These are phyloP conservation scores for Sistotremastrum niveocremeum DNA, from an alignment of 768 basidiomycete genomes.

Conservation along the genomic window DNA sequence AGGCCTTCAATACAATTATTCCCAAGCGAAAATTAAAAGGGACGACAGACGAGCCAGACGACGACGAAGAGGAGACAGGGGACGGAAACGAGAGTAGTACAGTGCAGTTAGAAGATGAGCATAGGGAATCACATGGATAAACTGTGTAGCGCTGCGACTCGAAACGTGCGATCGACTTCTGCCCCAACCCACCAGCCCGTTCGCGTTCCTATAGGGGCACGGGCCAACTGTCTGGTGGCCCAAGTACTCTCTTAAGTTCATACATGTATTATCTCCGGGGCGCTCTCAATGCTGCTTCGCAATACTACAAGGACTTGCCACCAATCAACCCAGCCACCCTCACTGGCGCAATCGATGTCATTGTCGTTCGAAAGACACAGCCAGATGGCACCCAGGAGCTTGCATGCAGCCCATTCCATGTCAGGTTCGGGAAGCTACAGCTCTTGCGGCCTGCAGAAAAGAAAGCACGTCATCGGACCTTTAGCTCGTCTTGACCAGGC, in stretches of 20 bases:
- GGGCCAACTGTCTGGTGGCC: too few species aligned
- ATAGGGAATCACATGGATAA: background rate
- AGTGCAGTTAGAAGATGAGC: background rate
- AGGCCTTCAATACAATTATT: constrained; percentile 78
- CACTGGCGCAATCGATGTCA: constrained; percentile 97
- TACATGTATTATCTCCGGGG: constrained; percentile 81
- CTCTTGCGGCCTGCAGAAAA: constrained; percentile 90
- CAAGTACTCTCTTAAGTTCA: too few species aligned
- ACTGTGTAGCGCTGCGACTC: too few species aligned
- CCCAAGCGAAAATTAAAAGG: constrained; percentile 75
- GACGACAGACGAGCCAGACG: constrained; percentile 9
- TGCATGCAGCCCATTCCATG: constrained; percentile 91
- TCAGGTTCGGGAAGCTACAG: constrained; percentile 95
- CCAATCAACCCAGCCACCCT: constrained; percentile 91
- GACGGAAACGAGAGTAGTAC: background rate
- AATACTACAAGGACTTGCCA: constrained; percentile 77
- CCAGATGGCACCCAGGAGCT: constrained; percentile 52
- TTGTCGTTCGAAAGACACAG: constrained; percentile 74
- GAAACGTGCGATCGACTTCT: too few species aligned
- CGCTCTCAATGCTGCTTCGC: constrained; percentile 72
- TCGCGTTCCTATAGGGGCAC: too few species aligned
- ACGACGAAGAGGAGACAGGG: constrained; percentile 6
- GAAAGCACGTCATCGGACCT: constrained; percentile 26
- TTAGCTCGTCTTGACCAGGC: background rate
- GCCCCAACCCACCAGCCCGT: too few species aligned